Base-by-base conservation (phyloP, 352 stramenopile genomes). In the Pythium rishiriense region DNA sequence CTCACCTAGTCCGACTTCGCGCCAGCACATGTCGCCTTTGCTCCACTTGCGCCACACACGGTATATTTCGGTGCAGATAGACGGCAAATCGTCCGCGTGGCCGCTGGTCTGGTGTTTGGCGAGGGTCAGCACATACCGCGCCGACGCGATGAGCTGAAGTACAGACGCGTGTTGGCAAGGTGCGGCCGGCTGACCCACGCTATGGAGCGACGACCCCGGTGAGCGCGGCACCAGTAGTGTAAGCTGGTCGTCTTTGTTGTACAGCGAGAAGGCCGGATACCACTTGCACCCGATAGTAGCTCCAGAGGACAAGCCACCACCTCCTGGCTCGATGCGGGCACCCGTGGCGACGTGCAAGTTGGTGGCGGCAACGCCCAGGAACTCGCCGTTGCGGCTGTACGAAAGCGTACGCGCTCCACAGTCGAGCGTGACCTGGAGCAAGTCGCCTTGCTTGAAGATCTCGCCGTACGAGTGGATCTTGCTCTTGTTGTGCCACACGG, bases 401-500 rank as follows among this genome's bases (percentile, higher is more conserved):
- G 81, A 72, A 5, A 98, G 73, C 4, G 87, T 94, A 28, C 85
- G 88, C 0, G 79, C 67, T 45, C 89, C 79, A 51, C 95, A 88
- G 48, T 98, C 83, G 3, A 98, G 63, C 9, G 76, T 83, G 21
- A 97, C 90, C 33, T 90, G 73, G 33, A 98, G 87, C 6, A 84
- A 29, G 58, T 98, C 92, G 19, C 88, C 86, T 60, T 97, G 90
- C 45, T 94, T 93, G 64, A 97, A 98, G 33, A 97, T 92, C 37
- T 97, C 91, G 24, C 91, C 90, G 60, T 98, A 98, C 14, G 78
- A 78, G 37, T 93, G 76, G 21, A 97, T 48, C 51, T 96, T 96
- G 42, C 69, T 79, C 61, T 97, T 97, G 76, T 97, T 96, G 67
- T 97, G 88, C 91, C 91, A 97, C 19, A 97, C 72, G 0, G 91